Evolutionary conservation across 495 filamentous ascomycete species (phyloP).

Genomic region (Aspergillus nanangensis): DNA sequence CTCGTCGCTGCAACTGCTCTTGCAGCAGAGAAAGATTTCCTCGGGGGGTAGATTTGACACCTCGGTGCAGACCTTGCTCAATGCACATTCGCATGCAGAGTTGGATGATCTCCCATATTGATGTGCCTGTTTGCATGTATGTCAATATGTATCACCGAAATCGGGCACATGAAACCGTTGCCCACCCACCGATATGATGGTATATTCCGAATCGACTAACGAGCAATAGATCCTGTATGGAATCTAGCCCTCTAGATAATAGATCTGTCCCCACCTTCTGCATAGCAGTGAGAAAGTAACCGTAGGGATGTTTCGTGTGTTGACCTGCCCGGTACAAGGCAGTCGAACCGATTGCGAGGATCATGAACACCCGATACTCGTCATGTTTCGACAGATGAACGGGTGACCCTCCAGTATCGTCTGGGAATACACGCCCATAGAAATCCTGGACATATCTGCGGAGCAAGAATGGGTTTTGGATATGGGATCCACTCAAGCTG

Average conservation of each 20-base stretch:
- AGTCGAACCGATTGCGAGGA: constrained; percentile 23
- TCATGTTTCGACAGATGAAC: constrained; percentile 13
- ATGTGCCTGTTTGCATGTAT: constrained; percentile 14
- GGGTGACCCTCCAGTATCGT: not conserved
- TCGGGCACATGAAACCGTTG: not conserved
- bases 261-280: constrained; percentile 13
- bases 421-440: constrained; percentile 8
- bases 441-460: constrained; percentile 14
- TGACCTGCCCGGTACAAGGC: constrained; percentile 16
- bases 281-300: constrained; percentile 25
- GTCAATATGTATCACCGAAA: not conserved
- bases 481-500: constrained; percentile 21
- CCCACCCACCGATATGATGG: constrained; percentile 19
- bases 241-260: constrained; percentile 18
- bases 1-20: constrained; percentile 22
- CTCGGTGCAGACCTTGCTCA: constrained; percentile 19
- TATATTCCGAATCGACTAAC: constrained; percentile 26
- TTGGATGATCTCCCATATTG: constrained; percentile 24
- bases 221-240: constrained; percentile 25
- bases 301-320: constrained; percentile 21
- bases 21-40: constrained; percentile 5
- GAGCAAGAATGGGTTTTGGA: constrained; percentile 25
- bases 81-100: constrained; percentile 25
- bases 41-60: not conserved
- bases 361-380: constrained; percentile 23